Percentiles rank a stretch among this genome's conserved stretches.
phyloP scores from a whole-genome alignment of 257 asterid genomes.

The Linaria vulgaris region DNA sequence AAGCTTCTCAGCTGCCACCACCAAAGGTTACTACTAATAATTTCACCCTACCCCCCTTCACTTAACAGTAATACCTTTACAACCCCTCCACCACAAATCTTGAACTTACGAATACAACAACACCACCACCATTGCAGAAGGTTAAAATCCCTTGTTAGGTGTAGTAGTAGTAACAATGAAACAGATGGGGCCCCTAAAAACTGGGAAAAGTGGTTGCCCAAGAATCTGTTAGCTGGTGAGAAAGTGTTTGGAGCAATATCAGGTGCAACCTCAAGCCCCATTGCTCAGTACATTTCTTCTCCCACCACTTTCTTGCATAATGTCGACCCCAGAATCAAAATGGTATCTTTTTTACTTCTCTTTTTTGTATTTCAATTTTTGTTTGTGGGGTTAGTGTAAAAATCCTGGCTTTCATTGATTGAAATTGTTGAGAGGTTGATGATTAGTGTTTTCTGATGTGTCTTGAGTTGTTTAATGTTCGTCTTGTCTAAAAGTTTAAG shows the following conservation, averaged over 20 bases:
- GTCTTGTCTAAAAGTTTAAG: too few relatives aligned
- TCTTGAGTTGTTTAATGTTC: not conserved
- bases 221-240: slow-evolving; percentile 67
- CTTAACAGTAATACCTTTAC: slow-evolving; percentile 18
- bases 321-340: slow-evolving; percentile 88
- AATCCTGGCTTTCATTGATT: slow-evolving; percentile 13
- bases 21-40: slow-evolving; percentile 23
- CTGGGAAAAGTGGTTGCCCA: slow-evolving; percentile 91
- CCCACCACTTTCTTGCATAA: slow-evolving; percentile 93
- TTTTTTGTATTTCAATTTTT: not conserved
- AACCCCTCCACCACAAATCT: slow-evolving; percentile 26
- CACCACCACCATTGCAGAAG: slow-evolving; percentile 24
- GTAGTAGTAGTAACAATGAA: slow-evolving; percentile 36
- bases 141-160: slow-evolving; percentile 37
- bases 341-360: slow-evolving; percentile 45
- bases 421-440: not conserved
- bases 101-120: slow-evolving; percentile 24
- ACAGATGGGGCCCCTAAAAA: slow-evolving; percentile 35
- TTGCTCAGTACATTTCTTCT: slow-evolving; percentile 92
- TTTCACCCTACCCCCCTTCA: slow-evolving; percentile 24
- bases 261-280: slow-evolving; percentile 92
- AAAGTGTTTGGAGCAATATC: slow-evolving; percentile 81
- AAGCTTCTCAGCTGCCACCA: slow-evolving; percentile 41
- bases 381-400: not conserved
- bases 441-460: not conserved